Conservation (phyloP, 768 basidiomycete species). For the Hebeloma cylindrosporum region DNA sequence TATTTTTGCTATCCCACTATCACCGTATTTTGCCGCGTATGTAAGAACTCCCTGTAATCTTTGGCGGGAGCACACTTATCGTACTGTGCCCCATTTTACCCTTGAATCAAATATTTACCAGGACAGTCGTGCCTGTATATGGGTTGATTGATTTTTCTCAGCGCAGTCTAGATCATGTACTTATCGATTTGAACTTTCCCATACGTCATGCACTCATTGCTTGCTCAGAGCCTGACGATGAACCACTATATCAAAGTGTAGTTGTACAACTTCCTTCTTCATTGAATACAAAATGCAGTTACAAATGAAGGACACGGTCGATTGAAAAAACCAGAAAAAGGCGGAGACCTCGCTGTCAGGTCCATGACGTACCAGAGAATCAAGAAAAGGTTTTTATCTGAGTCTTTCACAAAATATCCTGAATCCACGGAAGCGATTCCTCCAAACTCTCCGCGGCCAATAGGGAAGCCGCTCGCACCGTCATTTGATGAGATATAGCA, state of each 20-base stretch:
- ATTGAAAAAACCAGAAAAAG: not conserved
- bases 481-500: slow-evolving; percentile 32
- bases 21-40: not conserved
- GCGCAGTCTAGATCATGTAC: not conserved
- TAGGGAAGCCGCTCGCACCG: slow-evolving; percentile 19
- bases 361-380: too few relatives aligned
- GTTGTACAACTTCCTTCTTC: too few relatives aligned
- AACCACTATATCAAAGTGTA: not conserved
- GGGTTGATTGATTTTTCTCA: not conserved
- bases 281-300: not conserved
- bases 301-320: not conserved
- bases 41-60: not conserved
- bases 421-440: slow-evolving; percentile 16
- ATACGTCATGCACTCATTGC: too few relatives aligned
- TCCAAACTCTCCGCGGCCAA: slow-evolving; percentile 17
- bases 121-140: not conserved
- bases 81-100: too few relatives aligned
- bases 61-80: too few relatives aligned
- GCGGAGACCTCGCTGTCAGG: not conserved
- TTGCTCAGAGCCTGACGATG: too few relatives aligned
- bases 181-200: too few relatives aligned
- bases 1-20: slow-evolving; percentile 5
- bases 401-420: slow-evolving; percentile 14
- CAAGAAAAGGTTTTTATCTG: too few relatives aligned
- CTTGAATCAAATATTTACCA: too few relatives aligned